Evolutionary conservation across 352 stramenopile genomes (phyloP).

Genomic region (Blastocystis sp.): DNA sequence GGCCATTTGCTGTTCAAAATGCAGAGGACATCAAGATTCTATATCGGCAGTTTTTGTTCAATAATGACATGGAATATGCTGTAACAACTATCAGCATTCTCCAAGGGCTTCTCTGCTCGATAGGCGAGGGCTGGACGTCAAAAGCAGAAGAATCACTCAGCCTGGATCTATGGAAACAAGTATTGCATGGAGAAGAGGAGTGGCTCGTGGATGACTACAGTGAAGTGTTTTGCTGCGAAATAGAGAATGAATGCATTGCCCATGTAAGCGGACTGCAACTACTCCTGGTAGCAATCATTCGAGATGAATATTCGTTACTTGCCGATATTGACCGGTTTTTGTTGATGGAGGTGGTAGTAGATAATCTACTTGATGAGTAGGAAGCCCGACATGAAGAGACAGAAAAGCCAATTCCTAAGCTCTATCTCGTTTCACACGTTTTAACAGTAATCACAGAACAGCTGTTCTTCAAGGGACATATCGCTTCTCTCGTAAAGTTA

Average conservation of each 20-base stretch:
- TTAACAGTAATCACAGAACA: not conserved
- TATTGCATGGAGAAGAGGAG: not conserved
- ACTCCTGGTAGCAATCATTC: not conserved
- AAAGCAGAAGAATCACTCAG: not conserved
- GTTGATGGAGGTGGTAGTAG: not conserved
- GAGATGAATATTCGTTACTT: not conserved
- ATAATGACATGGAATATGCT: conserved; percentile 34
- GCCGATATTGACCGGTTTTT: conserved; percentile 32
- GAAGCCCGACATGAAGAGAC: conserved; percentile 20
- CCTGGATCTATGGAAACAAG: not conserved
- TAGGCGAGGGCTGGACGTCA: not conserved
- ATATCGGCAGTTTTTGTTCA: conserved; percentile 10
- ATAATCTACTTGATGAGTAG: not conserved
- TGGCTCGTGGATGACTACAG: not conserved
- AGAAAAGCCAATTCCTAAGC: not conserved
- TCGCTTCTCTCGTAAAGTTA: not conserved
- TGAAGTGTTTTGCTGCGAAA: not conserved
- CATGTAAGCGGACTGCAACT: conserved; percentile 11
- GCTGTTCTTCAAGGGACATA: conserved; percentile 5
- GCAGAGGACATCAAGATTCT: not conserved
- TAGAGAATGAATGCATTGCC: not conserved
- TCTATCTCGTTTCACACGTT: not conserved
- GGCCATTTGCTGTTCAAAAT: conserved; percentile 37
- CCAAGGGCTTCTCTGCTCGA: conserved; percentile 5
- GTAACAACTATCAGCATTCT: conserved; percentile 31